A percentile compares a stretch with the other conserved stretches of the same genome.
These are phyloP conservation scores for Amphibolis antarctica DNA, from an alignment of 106 monocot genomes.

Conservation along the genomic window DNA sequence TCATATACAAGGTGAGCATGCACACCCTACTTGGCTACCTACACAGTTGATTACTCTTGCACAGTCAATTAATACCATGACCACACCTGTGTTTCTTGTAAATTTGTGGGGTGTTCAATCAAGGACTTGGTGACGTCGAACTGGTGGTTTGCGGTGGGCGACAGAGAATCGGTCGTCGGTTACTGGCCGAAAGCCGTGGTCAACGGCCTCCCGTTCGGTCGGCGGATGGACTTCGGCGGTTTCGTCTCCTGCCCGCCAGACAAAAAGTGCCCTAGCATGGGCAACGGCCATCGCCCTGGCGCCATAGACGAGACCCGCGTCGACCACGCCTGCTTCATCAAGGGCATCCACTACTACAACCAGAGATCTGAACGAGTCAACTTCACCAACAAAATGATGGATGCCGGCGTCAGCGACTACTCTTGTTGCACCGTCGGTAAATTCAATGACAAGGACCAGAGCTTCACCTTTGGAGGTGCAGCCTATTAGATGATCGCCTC, in stretches of 20 bases:
- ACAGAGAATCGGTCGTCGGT: background rate
- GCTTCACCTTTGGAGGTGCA: background rate
- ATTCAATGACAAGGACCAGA: background rate
- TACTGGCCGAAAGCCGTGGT: conserved; percentile 1
- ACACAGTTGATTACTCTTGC: background rate
- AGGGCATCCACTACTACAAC: background rate
- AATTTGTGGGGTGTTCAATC: too few species aligned
- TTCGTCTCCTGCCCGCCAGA: background rate
- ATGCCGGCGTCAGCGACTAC: background rate
- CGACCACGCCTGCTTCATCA: background rate
- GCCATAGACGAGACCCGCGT: background rate
- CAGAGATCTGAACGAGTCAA: too few species aligned
- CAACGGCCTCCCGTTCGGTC: background rate
- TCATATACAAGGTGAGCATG: background rate
- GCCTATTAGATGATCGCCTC: too few species aligned
- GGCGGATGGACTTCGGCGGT: background rate
- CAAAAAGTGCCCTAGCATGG: background rate
- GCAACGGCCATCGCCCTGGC: background rate
- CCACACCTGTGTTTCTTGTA: background rate
- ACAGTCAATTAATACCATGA: background rate
- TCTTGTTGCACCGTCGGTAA: background rate
- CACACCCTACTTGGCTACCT: background rate
- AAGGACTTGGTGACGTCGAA: background rate
- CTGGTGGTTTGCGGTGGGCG: conserved; percentile 4
- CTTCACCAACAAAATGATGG: too few species aligned